Conservation (phyloP, 1,284 basidiomycete species). For the Irpex sp. region DNA sequence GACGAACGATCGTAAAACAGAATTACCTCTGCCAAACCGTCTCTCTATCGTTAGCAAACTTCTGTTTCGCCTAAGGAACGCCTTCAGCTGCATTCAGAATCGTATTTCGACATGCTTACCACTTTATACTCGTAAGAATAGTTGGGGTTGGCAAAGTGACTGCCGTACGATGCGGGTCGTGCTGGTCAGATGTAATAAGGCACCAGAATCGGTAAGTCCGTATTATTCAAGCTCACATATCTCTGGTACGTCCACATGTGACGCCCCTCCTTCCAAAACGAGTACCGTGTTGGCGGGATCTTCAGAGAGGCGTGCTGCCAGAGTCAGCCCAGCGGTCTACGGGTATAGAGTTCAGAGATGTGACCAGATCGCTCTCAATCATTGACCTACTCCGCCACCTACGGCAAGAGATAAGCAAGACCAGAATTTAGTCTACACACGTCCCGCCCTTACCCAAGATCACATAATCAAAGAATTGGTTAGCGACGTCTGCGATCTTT, state of each 20-base stretch:
- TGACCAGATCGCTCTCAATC: background rate
- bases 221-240: conserved; percentile 15
- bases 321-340: conserved; percentile 37
- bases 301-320: conserved; percentile 42
- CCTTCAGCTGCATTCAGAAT: background rate
- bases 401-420: background rate
- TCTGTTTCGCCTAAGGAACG: conserved; percentile 2
- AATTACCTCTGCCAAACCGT: background rate
- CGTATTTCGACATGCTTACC: conserved; percentile 12
- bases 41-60: background rate
- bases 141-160: conserved; percentile 22
- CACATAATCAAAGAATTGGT: conserved; percentile 26
- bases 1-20: too few species aligned
- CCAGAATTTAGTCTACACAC: conserved; percentile 8
- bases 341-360: background rate
- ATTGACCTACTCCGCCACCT: conserved; percentile 12
- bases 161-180: conserved; percentile 21
- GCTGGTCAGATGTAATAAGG: conserved; percentile 12
- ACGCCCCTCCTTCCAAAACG: conserved; percentile 28
- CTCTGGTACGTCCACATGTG: conserved; percentile 19
- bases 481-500: conserved; percentile 17
- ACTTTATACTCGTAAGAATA: conserved; percentile 24
- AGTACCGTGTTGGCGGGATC: conserved; percentile 32
- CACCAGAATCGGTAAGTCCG: background rate
- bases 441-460: conserved; percentile 18